phyloP scores from a whole-genome alignment of 257 asterid genomes.

The Primulina huaijiensis region DNA sequence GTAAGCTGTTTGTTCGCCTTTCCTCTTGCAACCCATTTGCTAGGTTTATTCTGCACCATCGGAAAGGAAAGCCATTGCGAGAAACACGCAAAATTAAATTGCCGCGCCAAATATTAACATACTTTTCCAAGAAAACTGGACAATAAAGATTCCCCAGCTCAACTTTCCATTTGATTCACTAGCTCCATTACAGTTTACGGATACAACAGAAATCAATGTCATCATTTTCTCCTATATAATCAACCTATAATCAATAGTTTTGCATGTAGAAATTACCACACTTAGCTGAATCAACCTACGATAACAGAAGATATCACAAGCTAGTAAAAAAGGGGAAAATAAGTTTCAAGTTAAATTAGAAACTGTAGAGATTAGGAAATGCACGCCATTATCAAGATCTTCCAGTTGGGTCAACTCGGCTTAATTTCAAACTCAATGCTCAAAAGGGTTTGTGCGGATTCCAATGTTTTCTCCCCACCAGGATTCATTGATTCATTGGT shows the following conservation, averaged over 20 bases:
- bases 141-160: not conserved
- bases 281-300: conserved; percentile 25
- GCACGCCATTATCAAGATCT: conserved; percentile 16
- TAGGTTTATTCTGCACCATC: not conserved
- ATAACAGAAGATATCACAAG: conserved; percentile 28
- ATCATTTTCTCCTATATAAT: conserved; percentile 28
- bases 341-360: conserved; percentile 18
- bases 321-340: conserved; percentile 8
- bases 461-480: conserved; percentile 42
- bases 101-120: not conserved
- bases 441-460: conserved; percentile 57
- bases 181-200: conserved; percentile 30
- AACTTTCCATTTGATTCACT: conserved; percentile 19
- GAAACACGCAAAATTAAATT: not conserved
- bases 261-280: conserved; percentile 18
- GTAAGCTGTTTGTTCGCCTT: too few relatives aligned
- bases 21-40: not conserved
- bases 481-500: conserved; percentile 44
- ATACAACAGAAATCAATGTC: conserved; percentile 22
- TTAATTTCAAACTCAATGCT: conserved; percentile 78
- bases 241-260: conserved; percentile 32
- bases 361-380: conserved; percentile 22
- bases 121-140: not conserved
- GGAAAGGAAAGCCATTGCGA: not conserved
- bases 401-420: conserved; percentile 27